A percentile compares a stretch with the other conserved stretches of the same genome.
Evolutionary conservation across 2,329 filamentous ascomycete genomes (phyloP).

Genomic region (Coniochaeta prunicola): DNA sequence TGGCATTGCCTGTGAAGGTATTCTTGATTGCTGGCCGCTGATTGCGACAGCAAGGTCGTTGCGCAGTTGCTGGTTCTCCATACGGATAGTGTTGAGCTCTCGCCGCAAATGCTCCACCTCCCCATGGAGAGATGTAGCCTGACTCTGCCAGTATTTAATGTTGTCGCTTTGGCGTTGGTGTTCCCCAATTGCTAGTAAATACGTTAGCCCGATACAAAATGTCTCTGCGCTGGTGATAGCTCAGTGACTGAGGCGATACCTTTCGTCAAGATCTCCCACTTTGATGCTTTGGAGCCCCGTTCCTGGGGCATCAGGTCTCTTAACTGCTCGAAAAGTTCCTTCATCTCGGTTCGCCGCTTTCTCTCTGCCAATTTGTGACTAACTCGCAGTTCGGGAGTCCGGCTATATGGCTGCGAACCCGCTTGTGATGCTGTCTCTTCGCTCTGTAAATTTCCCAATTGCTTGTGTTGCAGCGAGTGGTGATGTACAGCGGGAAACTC

Average conservation of each 20-base stretch:
- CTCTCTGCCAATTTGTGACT: slow-evolving; percentile 82
- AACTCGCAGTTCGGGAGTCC: slow-evolving; percentile 73
- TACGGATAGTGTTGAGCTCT: slow-evolving; percentile 38
- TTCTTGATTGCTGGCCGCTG: slow-evolving; percentile 12
- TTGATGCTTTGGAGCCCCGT: slow-evolving; percentile 76
- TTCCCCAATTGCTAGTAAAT: slow-evolving; percentile 49
- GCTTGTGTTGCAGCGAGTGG: slow-evolving; percentile 68
- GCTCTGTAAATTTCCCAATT: slow-evolving; percentile 58
- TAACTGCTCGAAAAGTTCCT: slow-evolving; percentile 75
- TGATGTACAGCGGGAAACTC: slow-evolving; percentile 61
- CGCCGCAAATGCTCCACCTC: slow-evolving; percentile 28
- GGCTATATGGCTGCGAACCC: slow-evolving; percentile 68
- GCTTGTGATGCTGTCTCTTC: slow-evolving; percentile 46
- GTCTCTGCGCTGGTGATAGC: not conserved
- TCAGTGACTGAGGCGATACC: slow-evolving; percentile 43
- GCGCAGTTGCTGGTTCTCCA: slow-evolving; percentile 42
- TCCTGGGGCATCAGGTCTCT: slow-evolving; percentile 74
- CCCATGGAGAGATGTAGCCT: slow-evolving; percentile 30
- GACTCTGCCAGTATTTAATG: slow-evolving; percentile 33
- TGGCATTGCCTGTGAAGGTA: slow-evolving; percentile 10
- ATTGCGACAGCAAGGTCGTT: slow-evolving; percentile 19
- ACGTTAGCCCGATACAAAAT: slow-evolving; percentile 5
- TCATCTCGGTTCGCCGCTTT: slow-evolving; percentile 82
- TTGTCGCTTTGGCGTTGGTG: slow-evolving; percentile 48
- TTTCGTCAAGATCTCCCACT: slow-evolving; percentile 85